Base-by-base conservation (phyloP, 1,139 yeast genomes). In the Nakaseomyces glabratus region DNA sequence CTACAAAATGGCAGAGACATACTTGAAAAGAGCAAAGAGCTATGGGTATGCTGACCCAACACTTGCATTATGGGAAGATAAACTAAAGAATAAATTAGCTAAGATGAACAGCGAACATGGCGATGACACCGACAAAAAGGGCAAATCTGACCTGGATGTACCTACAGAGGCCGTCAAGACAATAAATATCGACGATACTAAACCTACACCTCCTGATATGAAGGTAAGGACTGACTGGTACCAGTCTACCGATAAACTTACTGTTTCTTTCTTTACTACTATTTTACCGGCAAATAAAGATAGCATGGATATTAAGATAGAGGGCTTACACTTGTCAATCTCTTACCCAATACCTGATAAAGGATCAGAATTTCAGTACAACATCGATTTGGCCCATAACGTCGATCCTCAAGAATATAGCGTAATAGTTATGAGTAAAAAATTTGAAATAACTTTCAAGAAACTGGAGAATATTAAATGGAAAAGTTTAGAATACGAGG, bases 141-240 rank as follows among this genome's bases (percentile, higher is more conserved):
- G 21, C 21, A 7, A 16, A 12, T 6, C 10, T 4, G 19, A 21
- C 7, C 12, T 16, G 9, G 17, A 9, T 10, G 16, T 21, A 10
- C 29, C 22, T 12, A 10, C 19, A 17, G 24, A 21, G 9, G 22
- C 7, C 4, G 13, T n/a, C 7, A 7, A 9, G 18, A 20, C 28
- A 17, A 20, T 26, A 16, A 20, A 9, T 14, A n/a, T 13, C 16
- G 10, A 20, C 28, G 14, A 3, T 4, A 16, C 13, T 10, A 13
- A 35, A 6, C 16, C 7, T 8, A 20, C n/a, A n/a, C n/a, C n/a
- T n/a, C n/a, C 19, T 12, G 17, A n/a, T 12, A 5, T 8, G 28
- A 20, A 70, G 40, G 66, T 77, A 41, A 71, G 79, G 51, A 73
- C 70, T 28, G 95, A 86, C 49, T 86, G 93, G 86, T 85, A 78